A percentile compares a stretch with the other conserved stretches of the same genome.
These are phyloP conservation scores for Tulasnella sp. DNA, from an alignment of 768 basidiomycete genomes.

Conservation along the genomic window DNA sequence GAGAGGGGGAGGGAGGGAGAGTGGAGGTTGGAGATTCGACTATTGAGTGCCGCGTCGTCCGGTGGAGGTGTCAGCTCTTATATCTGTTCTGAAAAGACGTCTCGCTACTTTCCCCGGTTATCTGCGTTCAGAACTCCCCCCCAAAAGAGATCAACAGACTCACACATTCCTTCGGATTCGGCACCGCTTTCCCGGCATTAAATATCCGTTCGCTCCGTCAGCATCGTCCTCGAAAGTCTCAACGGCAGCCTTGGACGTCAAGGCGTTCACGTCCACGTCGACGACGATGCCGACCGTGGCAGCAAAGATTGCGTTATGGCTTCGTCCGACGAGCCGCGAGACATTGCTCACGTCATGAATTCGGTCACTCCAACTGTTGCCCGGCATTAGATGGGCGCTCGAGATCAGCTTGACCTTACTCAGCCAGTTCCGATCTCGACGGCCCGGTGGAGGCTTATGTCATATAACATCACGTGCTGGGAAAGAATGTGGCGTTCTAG, in stretches of 20 bases:
- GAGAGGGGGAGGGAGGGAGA: neutral
- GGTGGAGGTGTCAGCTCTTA: conserved; percentile 1
- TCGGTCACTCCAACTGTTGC: neutral
- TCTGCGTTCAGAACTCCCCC: neutral
- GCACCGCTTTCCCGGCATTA: neutral
- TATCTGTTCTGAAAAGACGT: neutral
- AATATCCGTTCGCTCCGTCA: neutral
- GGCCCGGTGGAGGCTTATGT: conserved; percentile 1
- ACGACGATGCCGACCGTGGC: neutral
- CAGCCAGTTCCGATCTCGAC: neutral
- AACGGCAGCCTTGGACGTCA: neutral
- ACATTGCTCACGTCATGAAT: neutral
- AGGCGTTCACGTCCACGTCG: neutral
- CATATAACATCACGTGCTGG: neutral
- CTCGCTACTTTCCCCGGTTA: neutral
- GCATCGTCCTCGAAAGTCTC: neutral
- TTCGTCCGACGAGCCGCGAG: neutral
- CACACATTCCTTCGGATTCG: neutral
- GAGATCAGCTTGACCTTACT: neutral
- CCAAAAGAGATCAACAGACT: neutral
- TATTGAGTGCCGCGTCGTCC: neutral
- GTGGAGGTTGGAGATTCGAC: conserved; percentile 2
- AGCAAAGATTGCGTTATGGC: neutral
- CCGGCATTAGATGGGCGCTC: neutral
- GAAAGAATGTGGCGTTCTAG: neutral